A percentile compares a stretch with the other conserved stretches of the same genome.
phyloP scores from a whole-genome alignment of 352 stramenopile genomes.

The Pythium angustatum region DNA sequence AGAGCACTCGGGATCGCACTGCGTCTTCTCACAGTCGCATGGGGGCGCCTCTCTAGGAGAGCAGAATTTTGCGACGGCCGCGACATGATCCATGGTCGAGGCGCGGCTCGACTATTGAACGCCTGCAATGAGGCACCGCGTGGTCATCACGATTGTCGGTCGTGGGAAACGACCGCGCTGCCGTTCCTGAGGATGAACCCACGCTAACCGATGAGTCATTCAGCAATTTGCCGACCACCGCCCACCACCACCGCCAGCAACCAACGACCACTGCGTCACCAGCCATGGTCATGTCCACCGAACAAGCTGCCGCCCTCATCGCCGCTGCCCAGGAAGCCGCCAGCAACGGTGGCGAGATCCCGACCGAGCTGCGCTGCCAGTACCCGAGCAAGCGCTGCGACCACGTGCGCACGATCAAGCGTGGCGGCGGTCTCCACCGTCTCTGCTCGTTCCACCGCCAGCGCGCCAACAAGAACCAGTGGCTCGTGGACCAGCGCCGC shows the following conservation, averaged over 20 bases:
- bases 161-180: neutral
- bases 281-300: constrained; percentile 18
- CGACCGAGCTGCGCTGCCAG: constrained; percentile 11
- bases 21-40: neutral
- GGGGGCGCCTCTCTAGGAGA: neutral
- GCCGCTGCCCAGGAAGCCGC: constrained; percentile 18
- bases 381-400: constrained; percentile 23
- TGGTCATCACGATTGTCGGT: neutral
- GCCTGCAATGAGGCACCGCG: neutral
- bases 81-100: neutral
- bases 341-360: constrained; percentile 7
- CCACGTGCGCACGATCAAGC: constrained; percentile 18
- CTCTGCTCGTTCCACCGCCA: constrained; percentile 21
- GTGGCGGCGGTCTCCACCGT: constrained; percentile 16
- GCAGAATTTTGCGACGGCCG: neutral
- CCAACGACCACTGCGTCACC: neutral
- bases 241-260: neutral
- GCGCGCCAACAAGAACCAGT: constrained; percentile 32
- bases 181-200: constrained; percentile 11
- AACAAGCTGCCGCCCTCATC: constrained; percentile 17
- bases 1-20: no score
- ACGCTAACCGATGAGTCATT: constrained; percentile 15
- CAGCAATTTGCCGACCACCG: constrained; percentile 17
- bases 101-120: neutral
- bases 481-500: constrained; percentile 28